Evolutionary conservation across 352 stramenopile genomes (phyloP).

Genomic region (Aphanomyces stellatus): DNA sequence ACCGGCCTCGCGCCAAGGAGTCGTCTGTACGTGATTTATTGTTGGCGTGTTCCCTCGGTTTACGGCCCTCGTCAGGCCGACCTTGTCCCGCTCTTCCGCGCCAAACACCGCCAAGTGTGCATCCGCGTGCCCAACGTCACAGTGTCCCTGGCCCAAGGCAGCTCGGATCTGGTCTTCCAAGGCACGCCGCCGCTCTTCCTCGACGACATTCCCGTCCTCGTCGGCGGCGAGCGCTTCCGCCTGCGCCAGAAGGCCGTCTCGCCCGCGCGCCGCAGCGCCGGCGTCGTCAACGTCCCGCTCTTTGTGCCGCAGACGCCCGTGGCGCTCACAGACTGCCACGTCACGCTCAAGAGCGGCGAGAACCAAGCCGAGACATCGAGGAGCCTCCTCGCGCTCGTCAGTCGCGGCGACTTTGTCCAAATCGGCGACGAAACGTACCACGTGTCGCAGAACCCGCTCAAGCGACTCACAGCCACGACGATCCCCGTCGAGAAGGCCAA

Average conservation of each 20-base stretch:
- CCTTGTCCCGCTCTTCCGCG: background rate
- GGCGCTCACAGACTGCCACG: background rate
- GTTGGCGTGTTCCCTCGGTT: background rate
- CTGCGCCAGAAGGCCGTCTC: background rate
- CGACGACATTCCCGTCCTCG: background rate
- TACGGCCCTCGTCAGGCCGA: too few species aligned
- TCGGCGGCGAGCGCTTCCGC: conserved; percentile 11
- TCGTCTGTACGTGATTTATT: background rate
- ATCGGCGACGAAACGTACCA: conserved; percentile 9
- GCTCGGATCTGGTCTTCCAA: background rate
- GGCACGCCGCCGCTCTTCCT: background rate
- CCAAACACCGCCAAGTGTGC: conserved; percentile 7
- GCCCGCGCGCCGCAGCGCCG: background rate
- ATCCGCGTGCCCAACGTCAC: conserved; percentile 16
- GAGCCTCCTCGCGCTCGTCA: conserved; percentile 3
- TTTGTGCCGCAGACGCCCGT: conserved; percentile 9
- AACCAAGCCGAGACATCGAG: background rate
- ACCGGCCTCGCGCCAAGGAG: background rate
- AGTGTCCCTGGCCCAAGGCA: background rate
- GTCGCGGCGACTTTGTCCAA: conserved; percentile 14
- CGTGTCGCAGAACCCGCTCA: conserved; percentile 9
- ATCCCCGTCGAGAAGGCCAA: conserved; percentile 15
- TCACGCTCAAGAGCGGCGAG: conserved; percentile 11
- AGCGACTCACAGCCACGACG: conserved; percentile 12
- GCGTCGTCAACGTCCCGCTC: background rate